phyloP scores from a whole-genome alignment of 2,329 filamentous ascomycete species.

The Xylaria multiplex region DNA sequence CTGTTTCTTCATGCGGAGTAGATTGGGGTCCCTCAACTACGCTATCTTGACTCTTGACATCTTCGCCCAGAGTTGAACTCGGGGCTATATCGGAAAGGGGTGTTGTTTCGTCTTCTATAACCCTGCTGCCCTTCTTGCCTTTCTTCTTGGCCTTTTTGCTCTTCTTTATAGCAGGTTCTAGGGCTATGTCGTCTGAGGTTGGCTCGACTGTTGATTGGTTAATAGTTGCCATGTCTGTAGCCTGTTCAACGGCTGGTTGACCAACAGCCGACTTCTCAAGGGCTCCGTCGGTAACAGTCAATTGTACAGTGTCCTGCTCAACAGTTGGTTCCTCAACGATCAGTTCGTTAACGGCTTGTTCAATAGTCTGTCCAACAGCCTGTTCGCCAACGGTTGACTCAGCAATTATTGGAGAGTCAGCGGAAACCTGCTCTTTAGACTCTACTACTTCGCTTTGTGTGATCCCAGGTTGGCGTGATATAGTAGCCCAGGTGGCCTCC shows the following conservation, averaged over 20 bases:
- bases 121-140: slow-evolving; percentile 38
- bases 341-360: not conserved
- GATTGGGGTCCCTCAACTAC: not conserved
- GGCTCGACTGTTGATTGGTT: not conserved
- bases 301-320: not conserved
- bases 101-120: slow-evolving; percentile 29
- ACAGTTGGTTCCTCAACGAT: not conserved
- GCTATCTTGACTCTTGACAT: slow-evolving; percentile 13
- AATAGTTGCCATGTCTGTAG: not conserved
- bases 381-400: not conserved
- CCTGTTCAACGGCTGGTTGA: not conserved
- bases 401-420: not conserved
- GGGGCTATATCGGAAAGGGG: not conserved
- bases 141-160: slow-evolving; percentile 50
- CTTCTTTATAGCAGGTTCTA: slow-evolving; percentile 39
- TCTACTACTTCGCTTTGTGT: slow-evolving; percentile 20
- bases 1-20: slow-evolving; percentile 1
- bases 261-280: not conserved
- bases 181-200: slow-evolving; percentile 24
- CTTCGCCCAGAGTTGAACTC: slow-evolving; percentile 2
- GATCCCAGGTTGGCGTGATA: slow-evolving; percentile 4
- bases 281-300: not conserved
- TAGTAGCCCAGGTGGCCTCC: not conserved
- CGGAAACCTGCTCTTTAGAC: slow-evolving; percentile 7
- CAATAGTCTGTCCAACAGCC: no score